Conservation (phyloP, 225 moss, liverwort and hornwort genomes). For the Sphagnum tenellum region DNA sequence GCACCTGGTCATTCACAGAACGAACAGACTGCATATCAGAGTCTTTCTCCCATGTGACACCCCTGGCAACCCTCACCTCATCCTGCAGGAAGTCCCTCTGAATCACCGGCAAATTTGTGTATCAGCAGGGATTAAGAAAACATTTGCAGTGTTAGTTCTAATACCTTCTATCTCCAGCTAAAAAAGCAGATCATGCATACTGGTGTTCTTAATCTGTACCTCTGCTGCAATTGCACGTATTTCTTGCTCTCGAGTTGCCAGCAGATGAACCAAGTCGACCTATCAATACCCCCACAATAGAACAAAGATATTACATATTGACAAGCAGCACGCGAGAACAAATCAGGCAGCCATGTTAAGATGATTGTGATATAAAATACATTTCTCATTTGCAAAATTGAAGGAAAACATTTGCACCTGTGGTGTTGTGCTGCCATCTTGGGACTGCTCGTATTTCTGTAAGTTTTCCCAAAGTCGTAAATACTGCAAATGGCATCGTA, state of each 20-base stretch:
- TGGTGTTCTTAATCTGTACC: slow-evolving; percentile 8
- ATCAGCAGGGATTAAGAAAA: background rate
- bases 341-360: background rate
- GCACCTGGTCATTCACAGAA: slow-evolving; percentile 42
- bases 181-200: too few species aligned
- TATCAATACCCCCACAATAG: slow-evolving; percentile 1
- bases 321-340: background rate
- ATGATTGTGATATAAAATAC: background rate
- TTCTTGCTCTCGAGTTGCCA: slow-evolving; percentile 50
- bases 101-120: background rate
- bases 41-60: slow-evolving; percentile 34
- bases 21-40: slow-evolving; percentile 29
- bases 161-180: background rate
- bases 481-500: slow-evolving; percentile 13
- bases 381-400: background rate
- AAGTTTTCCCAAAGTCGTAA: slow-evolving; percentile 30
- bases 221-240: slow-evolving; percentile 51
- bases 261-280: slow-evolving; percentile 43
- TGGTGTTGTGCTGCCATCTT: slow-evolving; percentile 42
- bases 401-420: slow-evolving; percentile 16
- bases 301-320: background rate
- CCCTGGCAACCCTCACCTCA: slow-evolving; percentile 35
- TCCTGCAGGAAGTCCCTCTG: slow-evolving; percentile 56
- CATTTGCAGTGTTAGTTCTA: background rate
- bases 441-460: slow-evolving; percentile 30